phyloP scores from a whole-genome alignment of 768 basidiomycete genomes.

The Galerina sulciceps region DNA sequence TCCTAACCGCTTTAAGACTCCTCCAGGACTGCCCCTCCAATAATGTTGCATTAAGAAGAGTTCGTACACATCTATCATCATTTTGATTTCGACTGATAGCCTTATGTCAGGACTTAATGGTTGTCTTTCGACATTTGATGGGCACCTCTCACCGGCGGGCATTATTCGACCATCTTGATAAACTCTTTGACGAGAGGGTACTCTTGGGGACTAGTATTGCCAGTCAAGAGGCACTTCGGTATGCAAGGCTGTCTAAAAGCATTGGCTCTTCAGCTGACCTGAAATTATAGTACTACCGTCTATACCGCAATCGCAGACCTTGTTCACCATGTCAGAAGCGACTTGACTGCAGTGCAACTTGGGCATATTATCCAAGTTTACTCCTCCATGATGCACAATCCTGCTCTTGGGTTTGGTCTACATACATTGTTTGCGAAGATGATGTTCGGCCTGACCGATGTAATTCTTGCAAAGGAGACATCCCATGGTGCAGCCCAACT shows the following conservation, averaged over 20 bases:
- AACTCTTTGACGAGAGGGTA: slow-evolving; percentile 88
- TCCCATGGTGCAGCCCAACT: slow-evolving; percentile 68
- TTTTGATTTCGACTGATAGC: slow-evolving; percentile 6
- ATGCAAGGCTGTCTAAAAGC: slow-evolving; percentile 17
- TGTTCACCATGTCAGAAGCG: slow-evolving; percentile 87
- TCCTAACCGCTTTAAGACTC: slow-evolving; percentile 81
- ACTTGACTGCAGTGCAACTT: slow-evolving; percentile 78
- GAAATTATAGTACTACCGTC: slow-evolving; percentile 63
- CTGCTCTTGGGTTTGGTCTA: slow-evolving; percentile 75
- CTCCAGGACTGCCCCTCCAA: slow-evolving; percentile 93
- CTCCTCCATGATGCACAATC: slow-evolving; percentile 88
- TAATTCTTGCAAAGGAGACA: slow-evolving; percentile 77
- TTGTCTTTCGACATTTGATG: slow-evolving; percentile 90
- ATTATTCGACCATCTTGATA: slow-evolving; percentile 83
- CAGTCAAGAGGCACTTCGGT: slow-evolving; percentile 86
- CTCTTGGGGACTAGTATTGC: slow-evolving; percentile 85
- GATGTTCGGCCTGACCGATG: slow-evolving; percentile 87
- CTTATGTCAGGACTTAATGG: slow-evolving; percentile 76
- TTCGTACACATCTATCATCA: slow-evolving; percentile 28
- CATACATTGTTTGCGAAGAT: slow-evolving; percentile 94
- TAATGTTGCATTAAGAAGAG: slow-evolving; percentile 82
- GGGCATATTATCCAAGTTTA: slow-evolving; percentile 81
- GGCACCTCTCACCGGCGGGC: slow-evolving; percentile 77
- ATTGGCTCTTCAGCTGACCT: slow-evolving; percentile 1
- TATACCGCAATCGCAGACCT: slow-evolving; percentile 92